Percentiles rank a stretch among this genome's conserved stretches.
Conservation (phyloP, 2,329 filamentous ascomycete species). For the Helotiales sp. region DNA sequence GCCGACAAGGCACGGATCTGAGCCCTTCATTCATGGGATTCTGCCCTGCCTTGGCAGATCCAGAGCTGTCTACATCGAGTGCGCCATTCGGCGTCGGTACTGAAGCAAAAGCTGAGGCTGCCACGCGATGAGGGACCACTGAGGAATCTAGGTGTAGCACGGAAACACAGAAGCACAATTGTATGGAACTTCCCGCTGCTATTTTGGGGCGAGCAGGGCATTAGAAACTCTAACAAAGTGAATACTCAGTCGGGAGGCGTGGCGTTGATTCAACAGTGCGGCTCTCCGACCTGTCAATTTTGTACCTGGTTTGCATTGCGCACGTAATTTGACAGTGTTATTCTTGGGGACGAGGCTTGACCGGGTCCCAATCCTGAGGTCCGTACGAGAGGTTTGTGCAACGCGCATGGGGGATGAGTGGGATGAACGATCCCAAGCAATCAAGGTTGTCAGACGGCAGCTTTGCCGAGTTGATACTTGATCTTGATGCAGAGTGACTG, state of each 20-base stretch:
- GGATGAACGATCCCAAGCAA: not conserved
- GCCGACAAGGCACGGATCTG: not conserved
- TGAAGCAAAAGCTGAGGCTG: not conserved
- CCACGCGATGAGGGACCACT: not conserved
- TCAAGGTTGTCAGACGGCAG: not conserved
- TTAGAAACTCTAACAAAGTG: not conserved
- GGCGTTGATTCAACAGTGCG: constrained; percentile 10
- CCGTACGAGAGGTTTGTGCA: constrained; percentile 6
- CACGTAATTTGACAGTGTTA: constrained; percentile 9
- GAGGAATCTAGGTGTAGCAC: not conserved
- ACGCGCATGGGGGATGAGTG: not conserved
- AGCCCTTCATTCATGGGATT: not conserved
- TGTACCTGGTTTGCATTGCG: constrained; percentile 11
- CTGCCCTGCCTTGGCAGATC: not conserved
- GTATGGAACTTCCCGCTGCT: not conserved
- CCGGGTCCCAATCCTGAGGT: constrained; percentile 2
- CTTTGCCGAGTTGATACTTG: not conserved
- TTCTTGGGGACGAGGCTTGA: constrained; percentile 13
- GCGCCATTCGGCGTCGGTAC: not conserved
- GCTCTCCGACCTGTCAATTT: constrained; percentile 12
- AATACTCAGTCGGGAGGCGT: constrained; percentile 4
- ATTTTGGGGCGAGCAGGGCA: constrained; percentile 1
- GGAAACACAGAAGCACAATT: not conserved
- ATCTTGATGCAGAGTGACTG: not conserved
- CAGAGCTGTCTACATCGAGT: not conserved